A percentile compares a stretch with the other conserved stretches of the same genome.
phyloP scores from a whole-genome alignment of 345 rosid species.

The Litchi chinensis region DNA sequence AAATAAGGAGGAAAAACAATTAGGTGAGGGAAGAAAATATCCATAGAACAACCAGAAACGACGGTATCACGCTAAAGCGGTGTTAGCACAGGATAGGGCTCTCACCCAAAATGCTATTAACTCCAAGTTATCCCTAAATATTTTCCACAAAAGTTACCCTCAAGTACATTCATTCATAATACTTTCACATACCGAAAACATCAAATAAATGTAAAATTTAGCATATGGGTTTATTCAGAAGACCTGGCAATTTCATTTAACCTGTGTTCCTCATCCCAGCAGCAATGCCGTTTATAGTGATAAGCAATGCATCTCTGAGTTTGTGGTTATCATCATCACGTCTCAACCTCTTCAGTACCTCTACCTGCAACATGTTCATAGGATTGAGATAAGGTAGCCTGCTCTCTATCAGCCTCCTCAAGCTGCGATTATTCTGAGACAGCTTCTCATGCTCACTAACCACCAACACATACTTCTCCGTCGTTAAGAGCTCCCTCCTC shows the following conservation, averaged over 20 bases:
- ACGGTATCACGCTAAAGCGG: background rate
- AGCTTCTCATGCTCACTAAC: conserved; percentile 77
- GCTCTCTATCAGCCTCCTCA: conserved; percentile 90
- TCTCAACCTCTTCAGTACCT: conserved; percentile 85
- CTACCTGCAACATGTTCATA: conserved; percentile 90
- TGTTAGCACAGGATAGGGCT: background rate
- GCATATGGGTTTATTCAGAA: background rate
- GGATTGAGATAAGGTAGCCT: conserved; percentile 91
- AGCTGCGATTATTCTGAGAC: conserved; percentile 71
- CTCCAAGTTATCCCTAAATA: background rate
- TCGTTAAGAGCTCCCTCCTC: conserved; percentile 63
- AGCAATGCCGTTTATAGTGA: conserved; percentile 92
- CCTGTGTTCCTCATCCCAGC: conserved; percentile 97
- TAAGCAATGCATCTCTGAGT: conserved; percentile 91
- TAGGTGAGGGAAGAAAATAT: background rate
- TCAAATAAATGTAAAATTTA: background rate
- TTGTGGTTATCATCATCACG: conserved; percentile 76
- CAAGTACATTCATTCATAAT: background rate
- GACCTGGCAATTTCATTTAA: conserved; percentile 21
- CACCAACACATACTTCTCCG: conserved; percentile 76
- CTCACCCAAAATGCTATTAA: background rate
- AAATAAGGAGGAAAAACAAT: background rate
- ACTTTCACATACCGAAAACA: no score
- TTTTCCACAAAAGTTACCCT: background rate
- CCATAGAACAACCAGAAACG: background rate